Base-by-base conservation (phyloP, 2,329 filamentous ascomycete genomes). In the Aotearoamyces nothofagi region DNA sequence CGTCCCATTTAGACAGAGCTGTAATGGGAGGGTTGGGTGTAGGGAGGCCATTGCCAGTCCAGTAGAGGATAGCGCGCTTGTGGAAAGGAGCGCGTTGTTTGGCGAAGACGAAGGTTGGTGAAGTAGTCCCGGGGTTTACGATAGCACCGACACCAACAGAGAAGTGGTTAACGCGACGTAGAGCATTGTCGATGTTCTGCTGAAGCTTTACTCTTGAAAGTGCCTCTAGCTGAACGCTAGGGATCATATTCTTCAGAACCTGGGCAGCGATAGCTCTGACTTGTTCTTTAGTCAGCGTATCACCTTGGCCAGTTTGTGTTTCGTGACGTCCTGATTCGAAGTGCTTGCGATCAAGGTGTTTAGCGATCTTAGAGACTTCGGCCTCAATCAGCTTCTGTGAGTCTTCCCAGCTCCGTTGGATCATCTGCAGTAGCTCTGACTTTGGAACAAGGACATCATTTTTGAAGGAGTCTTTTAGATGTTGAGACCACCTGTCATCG, bases 151-250 rank as follows among this genome's bases (percentile, higher is more conserved):
- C 55, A 4, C 70, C 69, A 1, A 54, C 44, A 3, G 66, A 64
- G 41, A 93, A 78, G 54, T 75, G 84, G 56, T 94, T 93, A 52
- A 84, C 57, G 31, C 66, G 63, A 52, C 52, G 14, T 13, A 5
- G 30, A 29, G 6, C 39, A 14, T 31, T 32, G 15, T 35, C 38
- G 3, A 34, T 10, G 7, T 31, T 33, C 9, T 17, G 30, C 22
- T 44, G 35, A 5, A 48, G 30, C 22, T 44, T 44, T 7, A 40
- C 31, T 15, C 36, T 32, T 7, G 39, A 33, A n/a, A 47, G 33
- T 16, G 43, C 41, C 31, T 42, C 36, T 9, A 49, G 29, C 24
- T 50, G 45, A 10, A 34, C 35, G 27, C 32, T 26, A 3, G 39
- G 32, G 9, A 47, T 17, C 9, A 42, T 26, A 17, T 32, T 36